Conservation (phyloP, 75 land plant species). For the Gnetum montanum region DNA sequence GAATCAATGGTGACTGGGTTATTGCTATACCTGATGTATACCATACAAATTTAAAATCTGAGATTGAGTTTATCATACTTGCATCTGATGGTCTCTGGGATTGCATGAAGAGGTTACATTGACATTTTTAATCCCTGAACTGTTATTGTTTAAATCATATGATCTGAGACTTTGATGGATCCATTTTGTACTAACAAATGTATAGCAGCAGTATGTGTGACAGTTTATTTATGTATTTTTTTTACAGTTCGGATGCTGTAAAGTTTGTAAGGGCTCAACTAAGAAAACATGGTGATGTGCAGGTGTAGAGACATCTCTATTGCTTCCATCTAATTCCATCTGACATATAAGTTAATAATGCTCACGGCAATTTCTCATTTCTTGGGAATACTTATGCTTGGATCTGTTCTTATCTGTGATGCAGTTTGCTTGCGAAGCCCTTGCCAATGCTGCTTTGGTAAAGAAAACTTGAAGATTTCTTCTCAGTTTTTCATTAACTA, state of each 20-base stretch:
- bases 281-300: slow-evolving; percentile 77
- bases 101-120: slow-evolving; percentile 84
- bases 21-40: slow-evolving; percentile 68
- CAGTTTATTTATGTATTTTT: neutral
- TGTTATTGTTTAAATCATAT: no score
- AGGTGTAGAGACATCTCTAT: slow-evolving; percentile 27
- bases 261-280: slow-evolving; percentile 70
- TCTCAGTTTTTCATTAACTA: neutral
- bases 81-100: slow-evolving; percentile 99
- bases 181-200: no score
- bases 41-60: slow-evolving; percentile 46
- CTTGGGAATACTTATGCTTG: no score
- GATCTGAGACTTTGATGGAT: no score
- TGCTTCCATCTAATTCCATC: neutral
- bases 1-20: slow-evolving; percentile 75
- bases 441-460: slow-evolving; percentile 82
- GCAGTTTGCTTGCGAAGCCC: slow-evolving; percentile 88
- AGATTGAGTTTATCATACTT: slow-evolving; percentile 72
- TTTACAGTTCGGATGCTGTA: slow-evolving; percentile 86
- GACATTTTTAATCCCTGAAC: no score
- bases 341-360: no score
- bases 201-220: no score
- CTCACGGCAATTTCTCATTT: no score
- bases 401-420: slow-evolving; percentile 1
- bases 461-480: neutral